Base-by-base conservation (phyloP, 1,284 basidiomycete species). In the Ustilago tritici region DNA sequence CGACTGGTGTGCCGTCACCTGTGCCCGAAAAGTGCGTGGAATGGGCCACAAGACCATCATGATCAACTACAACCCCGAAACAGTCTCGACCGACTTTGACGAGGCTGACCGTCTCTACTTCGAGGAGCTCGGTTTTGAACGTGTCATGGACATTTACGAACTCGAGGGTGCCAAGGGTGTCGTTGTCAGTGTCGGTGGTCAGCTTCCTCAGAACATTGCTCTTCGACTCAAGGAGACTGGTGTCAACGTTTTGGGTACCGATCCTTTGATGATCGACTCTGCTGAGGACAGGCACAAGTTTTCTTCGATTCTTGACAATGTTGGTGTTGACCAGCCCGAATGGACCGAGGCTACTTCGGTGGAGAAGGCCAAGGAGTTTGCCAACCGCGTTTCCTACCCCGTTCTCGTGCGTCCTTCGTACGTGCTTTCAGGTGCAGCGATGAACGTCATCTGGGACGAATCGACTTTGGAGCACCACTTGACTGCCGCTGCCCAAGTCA, bases 61-160 rank as follows among this genome's bases (percentile, higher is more conserved):
- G 96, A 90, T 99, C 90, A 99, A 99, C 89, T 99, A 99, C 88
- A 99, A 99, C 88, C 97, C 96, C 17, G 97, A 99, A 88, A 99
- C 97, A 4, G 97, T 99, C 65, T 97, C 95, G 7, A 99, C 97
- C 67, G 97, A 99, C 87, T 99, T 96, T 87, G 97, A 99, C 86
- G 97, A 99, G 89, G 97, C 97, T 23, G 96, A 99, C 85, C 90
- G 97, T 69, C 89, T 99, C 61, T 99, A 99, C 90, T 99, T 99
- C 85, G 97, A 99, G 87, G 96, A 98, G 87, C 90, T 99, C 66
- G 94, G 95, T 63, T 98, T 91, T 87, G 97, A 99, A 88, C 92
- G 95, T 62, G 95, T 99, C 70, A 98, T 99, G 95, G 97, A 99
- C 88, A 99, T 99, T 81, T 99, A 99, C 87, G 97, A 99, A 87